Evolutionary conservation across 345 rosid genomes (phyloP).

Genomic region (Brassica juncea): DNA sequence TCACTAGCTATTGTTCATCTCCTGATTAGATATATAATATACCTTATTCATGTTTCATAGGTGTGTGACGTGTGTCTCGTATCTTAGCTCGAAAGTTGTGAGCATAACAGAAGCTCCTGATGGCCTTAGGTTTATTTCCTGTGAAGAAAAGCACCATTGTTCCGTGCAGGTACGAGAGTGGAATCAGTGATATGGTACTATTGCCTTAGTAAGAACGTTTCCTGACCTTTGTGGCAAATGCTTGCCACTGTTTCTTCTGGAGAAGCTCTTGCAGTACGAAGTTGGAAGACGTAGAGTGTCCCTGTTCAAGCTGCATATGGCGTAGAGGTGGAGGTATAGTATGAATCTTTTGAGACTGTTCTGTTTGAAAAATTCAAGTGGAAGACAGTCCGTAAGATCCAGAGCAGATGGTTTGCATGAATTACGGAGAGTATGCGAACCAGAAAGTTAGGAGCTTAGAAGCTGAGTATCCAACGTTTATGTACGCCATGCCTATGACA

Average conservation of each 20-base stretch:
- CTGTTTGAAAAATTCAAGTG: constrained; percentile 51
- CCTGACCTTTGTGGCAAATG: constrained; percentile 42
- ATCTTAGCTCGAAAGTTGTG: constrained; percentile 90
- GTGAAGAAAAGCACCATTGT: constrained; percentile 50
- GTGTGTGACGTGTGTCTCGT: constrained; percentile 74
- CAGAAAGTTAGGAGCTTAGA: constrained; percentile 43
- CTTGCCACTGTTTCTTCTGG: constrained; percentile 96
- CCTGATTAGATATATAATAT: constrained; percentile 38
- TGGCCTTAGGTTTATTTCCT: constrained; percentile 72
- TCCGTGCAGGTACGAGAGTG: constrained; percentile 70
- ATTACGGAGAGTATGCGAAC: constrained; percentile 71
- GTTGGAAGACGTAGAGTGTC: constrained; percentile 87
- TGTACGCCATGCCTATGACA: constrained; percentile 88
- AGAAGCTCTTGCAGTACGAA: constrained; percentile 88
- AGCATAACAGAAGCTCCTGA: constrained; percentile 61
- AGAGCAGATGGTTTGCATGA: constrained; percentile 94
- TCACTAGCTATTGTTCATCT: not conserved
- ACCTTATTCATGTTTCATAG: constrained; percentile 58
- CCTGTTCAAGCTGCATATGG: constrained; percentile 95
- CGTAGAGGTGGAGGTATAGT: constrained; percentile 89
- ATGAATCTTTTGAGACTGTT: not conserved
- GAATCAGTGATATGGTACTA: not conserved
- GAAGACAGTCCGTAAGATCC: constrained; percentile 94
- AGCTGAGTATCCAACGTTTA: constrained; percentile 15
- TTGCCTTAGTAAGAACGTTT: constrained; percentile 2